Conservation (phyloP, 139 green algal genomes). For the Deuterostichococcus epilithicus region DNA sequence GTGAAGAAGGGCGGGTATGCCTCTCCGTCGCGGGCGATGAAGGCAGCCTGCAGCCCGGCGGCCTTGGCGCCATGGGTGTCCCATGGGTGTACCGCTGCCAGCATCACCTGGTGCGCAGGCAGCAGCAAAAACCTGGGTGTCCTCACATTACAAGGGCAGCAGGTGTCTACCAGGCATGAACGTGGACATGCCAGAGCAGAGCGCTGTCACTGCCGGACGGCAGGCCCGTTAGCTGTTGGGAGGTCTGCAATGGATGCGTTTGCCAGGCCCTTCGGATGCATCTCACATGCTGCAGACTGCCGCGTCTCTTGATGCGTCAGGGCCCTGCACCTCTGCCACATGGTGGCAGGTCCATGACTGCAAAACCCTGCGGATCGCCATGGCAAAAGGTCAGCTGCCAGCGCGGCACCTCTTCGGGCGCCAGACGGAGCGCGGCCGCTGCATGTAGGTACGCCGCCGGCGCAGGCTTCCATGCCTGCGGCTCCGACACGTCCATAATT, state of each 20-base stretch:
- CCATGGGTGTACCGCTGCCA: slow-evolving; percentile 24
- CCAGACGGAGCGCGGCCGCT: not conserved
- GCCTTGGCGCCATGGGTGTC: slow-evolving; percentile 12
- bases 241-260: too few species aligned
- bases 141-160: too few species aligned
- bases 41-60: slow-evolving; percentile 16
- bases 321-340: not conserved
- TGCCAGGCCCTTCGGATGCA: too few species aligned
- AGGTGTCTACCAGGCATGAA: too few species aligned
- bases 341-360: not conserved
- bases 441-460: slow-evolving; percentile 5
- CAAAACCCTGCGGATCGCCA: too few species aligned
- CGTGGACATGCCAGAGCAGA: too few species aligned
- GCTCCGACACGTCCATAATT: slow-evolving; percentile 13
- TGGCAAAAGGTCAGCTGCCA: too few species aligned
- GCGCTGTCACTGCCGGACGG: too few species aligned
- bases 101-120: slow-evolving; percentile 17
- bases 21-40: slow-evolving; percentile 2
- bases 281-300: too few species aligned
- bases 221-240: too few species aligned
- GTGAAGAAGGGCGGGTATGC: slow-evolving; percentile 10
- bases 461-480: slow-evolving; percentile 10
- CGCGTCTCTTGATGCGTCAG: too few species aligned
- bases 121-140: not conserved
- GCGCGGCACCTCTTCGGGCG: slow-evolving; percentile 14